Percentiles rank a stretch among this genome's conserved stretches.
Evolutionary conservation across 2,329 filamentous ascomycete genomes (phyloP).

Genomic region (Penicillium italicum): DNA sequence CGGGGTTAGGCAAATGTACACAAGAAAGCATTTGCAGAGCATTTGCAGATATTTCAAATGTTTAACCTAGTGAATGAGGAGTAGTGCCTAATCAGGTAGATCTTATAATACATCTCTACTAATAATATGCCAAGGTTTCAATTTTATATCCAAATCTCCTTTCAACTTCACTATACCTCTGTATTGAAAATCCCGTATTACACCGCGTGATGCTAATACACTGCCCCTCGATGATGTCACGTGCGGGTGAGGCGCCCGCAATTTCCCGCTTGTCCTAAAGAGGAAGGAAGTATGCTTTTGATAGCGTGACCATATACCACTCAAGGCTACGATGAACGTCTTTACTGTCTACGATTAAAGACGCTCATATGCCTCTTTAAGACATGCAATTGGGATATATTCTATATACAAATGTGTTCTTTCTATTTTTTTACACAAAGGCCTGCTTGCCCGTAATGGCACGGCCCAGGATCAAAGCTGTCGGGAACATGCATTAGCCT

Average conservation of each 20-base stretch:
- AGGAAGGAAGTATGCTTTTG: constrained; percentile 7
- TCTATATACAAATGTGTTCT: constrained; percentile 1
- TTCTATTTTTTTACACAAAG: constrained; percentile 56
- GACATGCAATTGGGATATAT: not conserved
- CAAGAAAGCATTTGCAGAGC: not conserved
- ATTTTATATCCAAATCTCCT: not conserved
- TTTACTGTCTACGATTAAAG: not conserved
- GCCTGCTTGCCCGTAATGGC: constrained; percentile 74
- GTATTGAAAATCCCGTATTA: constrained; percentile 5
- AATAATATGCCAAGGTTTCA: not conserved
- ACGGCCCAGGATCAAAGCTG: constrained; percentile 65
- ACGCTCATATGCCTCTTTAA: not conserved
- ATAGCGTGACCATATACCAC: not conserved
- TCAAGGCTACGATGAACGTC: not conserved
- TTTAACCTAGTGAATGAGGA: not conserved
- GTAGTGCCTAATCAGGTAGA: not conserved
- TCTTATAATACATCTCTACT: not conserved
- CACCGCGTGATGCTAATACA: not conserved
- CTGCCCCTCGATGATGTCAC: constrained; percentile 29
- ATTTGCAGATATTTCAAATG: not conserved
- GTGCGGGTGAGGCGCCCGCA: constrained; percentile 21
- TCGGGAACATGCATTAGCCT: constrained; percentile 43
- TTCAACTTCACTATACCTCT: not conserved
- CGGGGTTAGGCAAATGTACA: not conserved
- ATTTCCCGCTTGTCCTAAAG: constrained; percentile 13